A percentile compares a stretch with the other conserved stretches of the same genome.
phyloP scores from a whole-genome alignment of 139 green algal genomes.

The Haematococcus sp. region DNA sequence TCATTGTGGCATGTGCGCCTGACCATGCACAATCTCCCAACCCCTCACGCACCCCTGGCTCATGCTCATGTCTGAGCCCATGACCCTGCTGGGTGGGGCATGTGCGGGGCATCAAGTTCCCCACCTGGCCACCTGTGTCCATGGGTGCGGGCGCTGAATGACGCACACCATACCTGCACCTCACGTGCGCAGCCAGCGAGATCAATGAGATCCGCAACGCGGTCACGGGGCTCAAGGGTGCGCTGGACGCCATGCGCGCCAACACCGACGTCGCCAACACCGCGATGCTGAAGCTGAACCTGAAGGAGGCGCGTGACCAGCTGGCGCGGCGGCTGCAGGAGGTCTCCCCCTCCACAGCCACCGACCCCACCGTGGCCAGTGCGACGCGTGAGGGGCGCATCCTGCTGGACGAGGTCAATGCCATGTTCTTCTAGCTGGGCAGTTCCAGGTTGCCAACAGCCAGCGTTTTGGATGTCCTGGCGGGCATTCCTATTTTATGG shows the following conservation, averaged over 20 bases:
- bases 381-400: conserved; percentile 50
- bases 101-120: too few species aligned
- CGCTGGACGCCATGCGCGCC: conserved; percentile 46
- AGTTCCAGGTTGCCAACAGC: not conserved
- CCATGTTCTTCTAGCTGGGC: conserved; percentile 23
- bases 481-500: too few species aligned
- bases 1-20: too few species aligned
- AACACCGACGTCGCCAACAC: conserved; percentile 46
- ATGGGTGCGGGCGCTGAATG: too few species aligned
- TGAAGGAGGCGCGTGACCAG: conserved; percentile 56
- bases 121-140: too few species aligned
- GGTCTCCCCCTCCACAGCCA: conserved; percentile 26
- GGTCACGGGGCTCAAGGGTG: conserved; percentile 42
- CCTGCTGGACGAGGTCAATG: conserved; percentile 48
- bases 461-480: too few species aligned
- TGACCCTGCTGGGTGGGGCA: too few species aligned
- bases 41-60: too few species aligned
- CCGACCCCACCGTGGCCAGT: conserved; percentile 33
- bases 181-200: conserved; percentile 45
- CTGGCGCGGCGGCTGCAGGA: conserved; percentile 54
- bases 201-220: conserved; percentile 62
- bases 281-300: conserved; percentile 59
- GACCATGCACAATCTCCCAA: not conserved
- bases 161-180: too few species aligned
- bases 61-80: too few species aligned